Evolutionary conservation across 495 filamentous ascomycete genomes (phyloP), one percentile per base, ranked within the genome.

Genomic region (Penicillium lividum): DNA sequence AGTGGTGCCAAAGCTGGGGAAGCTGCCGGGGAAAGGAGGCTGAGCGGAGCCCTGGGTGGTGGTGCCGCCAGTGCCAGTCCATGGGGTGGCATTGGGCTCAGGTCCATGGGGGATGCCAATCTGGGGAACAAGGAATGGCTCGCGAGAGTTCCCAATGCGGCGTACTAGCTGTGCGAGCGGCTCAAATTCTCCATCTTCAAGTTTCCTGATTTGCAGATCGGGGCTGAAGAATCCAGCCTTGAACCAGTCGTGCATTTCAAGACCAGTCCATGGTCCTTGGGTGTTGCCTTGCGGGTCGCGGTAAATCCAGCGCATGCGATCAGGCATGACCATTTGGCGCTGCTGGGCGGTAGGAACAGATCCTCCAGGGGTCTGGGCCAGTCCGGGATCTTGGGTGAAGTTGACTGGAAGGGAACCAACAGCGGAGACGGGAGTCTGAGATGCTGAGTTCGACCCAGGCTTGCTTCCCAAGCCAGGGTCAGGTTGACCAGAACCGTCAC

Each of bases 211-310:
- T 47, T 93, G 86, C 30, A 98, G 81, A 58, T 98, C 93, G 0
- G 92, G 84, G 9, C 91, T 94, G 75, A 98, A 98, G 78, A 97
- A 98, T 45, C 92, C 92, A 47, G 91, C 95, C 73, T 97, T 97
- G 76, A 96, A 98, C 94, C 94, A 98, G 65, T 98, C 94, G 66
- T 98, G 93, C 94, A 98, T 98, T 72, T 98, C 94, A 48, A 98
- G 79, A 4, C 94, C 94, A 40, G 90, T 95, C 79, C 92, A 98
- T 5, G 94, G 94, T 1, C 94, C 94, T 72, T 98, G 94, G 34
- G 89, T 87, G 46, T 88, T 86, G 42, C 93, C 92, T 69, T 93
- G 89, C 4, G 95, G 94, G 71, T 98, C 94, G 31, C 93, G 86
- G 67, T 98, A 98, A 30, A 96, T 93, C 94, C 94, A 98, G 62